phyloP scores from a whole-genome alignment of 2,329 filamentous ascomycete species.

The Alternaria alternata region DNA sequence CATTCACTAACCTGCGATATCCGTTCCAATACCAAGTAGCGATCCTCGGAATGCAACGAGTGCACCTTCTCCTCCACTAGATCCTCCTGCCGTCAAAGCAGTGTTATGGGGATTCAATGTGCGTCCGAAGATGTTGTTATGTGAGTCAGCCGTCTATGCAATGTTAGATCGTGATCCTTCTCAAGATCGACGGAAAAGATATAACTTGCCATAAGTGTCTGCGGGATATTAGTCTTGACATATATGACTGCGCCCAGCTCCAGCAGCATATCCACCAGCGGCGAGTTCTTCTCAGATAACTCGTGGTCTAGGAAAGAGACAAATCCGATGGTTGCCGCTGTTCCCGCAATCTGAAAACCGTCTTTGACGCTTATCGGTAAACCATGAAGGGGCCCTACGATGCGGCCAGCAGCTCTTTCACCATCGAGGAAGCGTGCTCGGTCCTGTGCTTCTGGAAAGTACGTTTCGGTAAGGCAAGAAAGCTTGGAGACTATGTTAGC shows the following conservation, averaged over 20 bases:
- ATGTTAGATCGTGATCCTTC: neutral
- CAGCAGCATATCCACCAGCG: conserved; percentile 64
- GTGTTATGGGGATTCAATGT: conserved; percentile 68
- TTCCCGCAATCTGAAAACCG: conserved; percentile 66
- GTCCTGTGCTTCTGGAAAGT: conserved; percentile 60
- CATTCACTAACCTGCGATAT: conserved; percentile 55
- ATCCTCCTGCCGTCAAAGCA: conserved; percentile 66
- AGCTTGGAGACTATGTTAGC: conserved; percentile 49
- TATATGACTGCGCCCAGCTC: conserved; percentile 70
- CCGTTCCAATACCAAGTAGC: conserved; percentile 67
- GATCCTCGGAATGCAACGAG: conserved; percentile 66
- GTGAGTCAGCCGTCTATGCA: conserved; percentile 61
- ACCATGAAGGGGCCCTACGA: conserved; percentile 70
- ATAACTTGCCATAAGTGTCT: conserved; percentile 67
- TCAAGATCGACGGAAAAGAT: conserved; percentile 24
- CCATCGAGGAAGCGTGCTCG: conserved; percentile 60
- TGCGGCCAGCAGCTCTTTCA: conserved; percentile 54
- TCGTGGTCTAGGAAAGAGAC: conserved; percentile 66
- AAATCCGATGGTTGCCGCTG: conserved; percentile 65
- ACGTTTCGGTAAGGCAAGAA: conserved; percentile 65
- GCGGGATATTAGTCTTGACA: conserved; percentile 72
- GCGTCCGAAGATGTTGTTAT: conserved; percentile 70
- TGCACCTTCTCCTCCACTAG: conserved; percentile 70
- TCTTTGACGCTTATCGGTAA: conserved; percentile 71
- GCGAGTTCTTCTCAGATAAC: conserved; percentile 55